Conservation (phyloP, 306 rosid genomes). For the Ormosia semicastrata region DNA sequence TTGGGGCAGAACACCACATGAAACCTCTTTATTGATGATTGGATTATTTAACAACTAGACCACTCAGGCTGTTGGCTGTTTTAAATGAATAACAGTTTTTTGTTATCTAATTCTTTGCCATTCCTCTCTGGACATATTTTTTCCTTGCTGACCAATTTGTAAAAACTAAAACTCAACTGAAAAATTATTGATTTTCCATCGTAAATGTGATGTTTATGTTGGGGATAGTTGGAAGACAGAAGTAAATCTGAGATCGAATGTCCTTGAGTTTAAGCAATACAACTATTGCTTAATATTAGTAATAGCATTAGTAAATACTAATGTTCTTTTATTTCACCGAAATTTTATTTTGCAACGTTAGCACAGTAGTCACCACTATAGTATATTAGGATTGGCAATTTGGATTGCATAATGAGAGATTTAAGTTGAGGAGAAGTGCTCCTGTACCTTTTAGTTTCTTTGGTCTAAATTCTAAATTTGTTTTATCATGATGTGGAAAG, state of each 20-base stretch:
- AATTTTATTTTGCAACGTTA: not conserved
- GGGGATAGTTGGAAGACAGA: not conserved
- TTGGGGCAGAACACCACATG: not conserved
- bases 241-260: conserved; percentile 11
- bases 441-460: not conserved
- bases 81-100: not conserved
- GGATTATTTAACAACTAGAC: not conserved
- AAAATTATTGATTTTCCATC: not conserved
- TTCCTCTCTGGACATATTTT: not conserved
- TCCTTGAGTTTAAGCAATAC: conserved; percentile 9
- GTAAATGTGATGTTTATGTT: conserved; percentile 3
- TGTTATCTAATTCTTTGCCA: not conserved
- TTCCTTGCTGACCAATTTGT: not conserved
- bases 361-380: not conserved
- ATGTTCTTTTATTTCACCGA: not conserved
- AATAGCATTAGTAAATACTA: not conserved
- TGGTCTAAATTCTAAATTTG: not conserved
- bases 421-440: not conserved
- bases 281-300: not conserved
- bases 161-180: not conserved
- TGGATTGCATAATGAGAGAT: not conserved
- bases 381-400: not conserved
- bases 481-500: conserved; percentile 3
- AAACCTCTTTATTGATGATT: not conserved
- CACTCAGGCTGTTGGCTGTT: not conserved